phyloP scores from a whole-genome alignment of 495 filamentous ascomycete genomes.

The Cercophora scortea region DNA sequence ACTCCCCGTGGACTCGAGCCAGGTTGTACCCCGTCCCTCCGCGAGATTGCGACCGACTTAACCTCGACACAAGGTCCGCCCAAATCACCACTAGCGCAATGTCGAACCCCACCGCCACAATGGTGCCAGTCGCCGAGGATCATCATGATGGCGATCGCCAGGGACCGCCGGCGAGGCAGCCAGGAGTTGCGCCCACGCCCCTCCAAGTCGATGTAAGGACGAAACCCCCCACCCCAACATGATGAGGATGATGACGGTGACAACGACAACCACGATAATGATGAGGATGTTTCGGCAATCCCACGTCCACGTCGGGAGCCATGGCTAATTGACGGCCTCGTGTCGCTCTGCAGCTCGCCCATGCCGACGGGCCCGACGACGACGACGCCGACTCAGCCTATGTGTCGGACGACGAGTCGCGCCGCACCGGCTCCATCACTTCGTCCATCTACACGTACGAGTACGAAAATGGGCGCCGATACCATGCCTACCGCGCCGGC shows the following conservation, averaged over 20 bases:
- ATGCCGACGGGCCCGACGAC: background rate
- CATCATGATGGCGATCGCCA: background rate
- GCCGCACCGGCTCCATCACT: conserved; percentile 15
- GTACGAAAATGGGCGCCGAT: conserved; percentile 24
- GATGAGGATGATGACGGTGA: too few relatives aligned
- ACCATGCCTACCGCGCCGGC: conserved; percentile 20
- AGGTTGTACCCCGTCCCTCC: too few relatives aligned
- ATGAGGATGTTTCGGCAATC: too few relatives aligned
- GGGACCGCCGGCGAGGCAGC: background rate
- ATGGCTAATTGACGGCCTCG: too few relatives aligned
- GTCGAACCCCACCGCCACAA: background rate
- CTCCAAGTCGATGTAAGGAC: background rate
- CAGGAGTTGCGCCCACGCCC: background rate
- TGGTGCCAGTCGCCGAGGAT: background rate
- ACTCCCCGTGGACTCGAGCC: too few relatives aligned
- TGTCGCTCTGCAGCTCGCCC: too few relatives aligned
- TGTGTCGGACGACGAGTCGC: conserved; percentile 6
- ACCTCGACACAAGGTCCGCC: background rate
- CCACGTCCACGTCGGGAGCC: too few relatives aligned
- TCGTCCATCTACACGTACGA: conserved; percentile 22
- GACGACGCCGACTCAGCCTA: conserved; percentile 17
- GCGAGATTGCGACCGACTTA: background rate
- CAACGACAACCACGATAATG: too few relatives aligned
- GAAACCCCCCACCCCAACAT: too few relatives aligned
- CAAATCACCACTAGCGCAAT: background rate